phyloP scores from a whole-genome alignment of 495 filamentous ascomycete genomes.

The Acidiella bohemica region DNA sequence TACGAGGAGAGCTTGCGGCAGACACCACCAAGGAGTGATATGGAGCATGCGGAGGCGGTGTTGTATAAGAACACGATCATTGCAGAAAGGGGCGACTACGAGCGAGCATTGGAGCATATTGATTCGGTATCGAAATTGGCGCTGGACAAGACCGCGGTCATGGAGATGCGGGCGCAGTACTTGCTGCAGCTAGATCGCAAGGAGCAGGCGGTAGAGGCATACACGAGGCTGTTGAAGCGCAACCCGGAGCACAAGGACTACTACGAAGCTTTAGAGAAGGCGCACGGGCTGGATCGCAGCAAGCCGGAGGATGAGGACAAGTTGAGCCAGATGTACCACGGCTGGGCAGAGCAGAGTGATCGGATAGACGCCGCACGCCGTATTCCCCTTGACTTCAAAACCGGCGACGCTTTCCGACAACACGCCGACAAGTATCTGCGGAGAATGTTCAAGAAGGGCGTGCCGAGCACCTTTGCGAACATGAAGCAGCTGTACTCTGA shows the following conservation, averaged over 20 bases:
- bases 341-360: conserved; percentile 66
- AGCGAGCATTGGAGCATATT: conserved; percentile 75
- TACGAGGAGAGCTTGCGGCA: conserved; percentile 85
- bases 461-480: conserved; percentile 91
- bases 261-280: conserved; percentile 61
- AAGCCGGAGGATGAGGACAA: conserved; percentile 41
- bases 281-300: conserved; percentile 46
- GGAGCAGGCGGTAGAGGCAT: conserved; percentile 71
- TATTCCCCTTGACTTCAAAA: conserved; percentile 78
- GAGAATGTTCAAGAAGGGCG: conserved; percentile 85
- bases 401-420: conserved; percentile 67
- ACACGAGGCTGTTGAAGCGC: conserved; percentile 63
- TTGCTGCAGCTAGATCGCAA: conserved; percentile 62
- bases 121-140: conserved; percentile 60
- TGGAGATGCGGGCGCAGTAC: conserved; percentile 82
- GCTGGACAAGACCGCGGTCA: conserved; percentile 73
- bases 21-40: conserved; percentile 59
- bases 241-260: conserved; percentile 81
- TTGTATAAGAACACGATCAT: conserved; percentile 96
- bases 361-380: conserved; percentile 73
- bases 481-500: conserved; percentile 82
- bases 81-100: conserved; percentile 65
- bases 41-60: conserved; percentile 88
- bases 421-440: conserved; percentile 70
- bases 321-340: conserved; percentile 62